Base-by-base conservation (phyloP, 169 alveolate species). In the Babesia bovis region DNA sequence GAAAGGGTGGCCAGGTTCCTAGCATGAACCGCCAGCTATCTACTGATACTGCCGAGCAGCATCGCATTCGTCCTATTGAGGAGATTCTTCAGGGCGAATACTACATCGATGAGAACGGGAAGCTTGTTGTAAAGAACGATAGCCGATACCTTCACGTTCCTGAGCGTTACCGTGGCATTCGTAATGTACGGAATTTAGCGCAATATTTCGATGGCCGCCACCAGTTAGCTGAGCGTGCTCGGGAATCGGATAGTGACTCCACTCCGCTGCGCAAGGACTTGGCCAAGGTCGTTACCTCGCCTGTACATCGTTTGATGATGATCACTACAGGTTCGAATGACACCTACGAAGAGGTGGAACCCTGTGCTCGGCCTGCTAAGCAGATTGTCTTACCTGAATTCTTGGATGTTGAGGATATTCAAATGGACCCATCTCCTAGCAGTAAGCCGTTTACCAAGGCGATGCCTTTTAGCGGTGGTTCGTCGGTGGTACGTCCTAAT, bases 61-160 rank as follows among this genome's bases (percentile, higher is more conserved):
- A 63, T 25, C 73, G 73, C 13, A 44, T 45, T 1, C 12, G 73
- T 2, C 73, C 73, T 12, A n/a, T 63, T 6, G 73, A 63, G 44
- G 73, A 63, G 33, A 47, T 35, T 3, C 50, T 63, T 5, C 61
- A 63, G 49, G 73, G 73, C 23, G 49, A 63, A 55, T 63, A 63
- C 60, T 63, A 63, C 51, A 49, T 63, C n/a, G 47, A 63, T 36
- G 60, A 63, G 50, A 19, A 63, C 3, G 73, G 73, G 21, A 17
- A 63, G 36, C 73, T 63, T 4, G 73, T 63, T 12, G 73, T 63
- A n/a, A 63, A 63, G 73, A 45, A 38, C 47, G 73, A 36, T 55
- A 63, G 23, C 61, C 73, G 73, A 3, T 63, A 45, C 36, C n/a
- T n/a, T n/a, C n/a, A n/a, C n/a, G 73, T 63, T 23, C 73, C 73